These are phyloP conservation scores for Podaxis rugospora DNA, from an alignment of 768 basidiomycete genomes.

Conservation along the genomic window DNA sequence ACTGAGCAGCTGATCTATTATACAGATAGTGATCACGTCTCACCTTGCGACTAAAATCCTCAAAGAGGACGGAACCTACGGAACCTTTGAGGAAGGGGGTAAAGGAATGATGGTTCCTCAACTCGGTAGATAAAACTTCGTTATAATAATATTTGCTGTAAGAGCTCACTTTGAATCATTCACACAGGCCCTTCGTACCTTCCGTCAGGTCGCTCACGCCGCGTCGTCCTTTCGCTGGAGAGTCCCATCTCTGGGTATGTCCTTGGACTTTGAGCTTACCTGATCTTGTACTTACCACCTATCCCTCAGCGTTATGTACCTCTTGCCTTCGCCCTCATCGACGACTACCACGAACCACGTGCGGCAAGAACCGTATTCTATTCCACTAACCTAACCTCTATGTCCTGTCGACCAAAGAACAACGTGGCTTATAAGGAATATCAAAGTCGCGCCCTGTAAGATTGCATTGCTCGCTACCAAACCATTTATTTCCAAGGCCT, in stretches of 20 bases:
- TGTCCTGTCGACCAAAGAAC: background rate
- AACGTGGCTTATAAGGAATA: too few relatives aligned
- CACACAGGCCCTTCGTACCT: slow-evolving; percentile 32
- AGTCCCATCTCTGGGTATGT: slow-evolving; percentile 31
- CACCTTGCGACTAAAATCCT: slow-evolving; percentile 70
- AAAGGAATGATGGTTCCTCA: slow-evolving; percentile 64
- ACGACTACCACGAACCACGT: background rate
- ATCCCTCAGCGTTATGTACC: background rate
- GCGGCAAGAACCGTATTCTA: background rate
- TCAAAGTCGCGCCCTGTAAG: too few relatives aligned
- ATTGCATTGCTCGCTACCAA: background rate
- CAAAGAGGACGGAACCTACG: slow-evolving; percentile 57
- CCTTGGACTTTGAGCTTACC: background rate
- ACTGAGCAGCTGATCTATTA: slow-evolving; percentile 4
- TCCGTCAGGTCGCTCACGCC: slow-evolving; percentile 30
- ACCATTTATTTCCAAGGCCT: background rate
- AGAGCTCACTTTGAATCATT: background rate
- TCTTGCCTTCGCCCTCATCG: background rate
- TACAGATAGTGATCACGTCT: slow-evolving; percentile 48
- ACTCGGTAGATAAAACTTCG: slow-evolving; percentile 39
- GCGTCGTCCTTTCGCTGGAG: slow-evolving; percentile 32
- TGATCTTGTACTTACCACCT: background rate
- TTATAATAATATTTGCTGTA: background rate
- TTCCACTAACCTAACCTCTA: background rate
- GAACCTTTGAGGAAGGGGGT: slow-evolving; percentile 60